Evolutionary conservation across 2,329 filamentous ascomycete species (phyloP).

Genomic region (Pleomassaria siparia): DNA sequence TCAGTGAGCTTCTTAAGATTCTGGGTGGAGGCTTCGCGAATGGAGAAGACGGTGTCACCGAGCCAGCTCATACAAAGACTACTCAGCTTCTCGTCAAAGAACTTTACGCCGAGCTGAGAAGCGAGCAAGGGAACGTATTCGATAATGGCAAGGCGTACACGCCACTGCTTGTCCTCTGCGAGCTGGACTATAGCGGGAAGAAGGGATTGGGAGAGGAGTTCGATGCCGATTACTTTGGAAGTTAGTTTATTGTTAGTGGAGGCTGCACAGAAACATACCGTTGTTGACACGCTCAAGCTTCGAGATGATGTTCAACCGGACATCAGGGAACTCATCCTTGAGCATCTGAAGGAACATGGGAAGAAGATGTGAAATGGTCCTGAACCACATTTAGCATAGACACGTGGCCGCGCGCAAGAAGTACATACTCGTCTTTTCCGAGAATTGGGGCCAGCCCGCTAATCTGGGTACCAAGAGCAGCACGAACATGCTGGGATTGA

Average conservation of each 20-base stretch:
- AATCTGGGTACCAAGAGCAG: conserved; percentile 93
- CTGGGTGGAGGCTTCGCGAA: conserved; percentile 93
- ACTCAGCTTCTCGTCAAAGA: conserved; percentile 97
- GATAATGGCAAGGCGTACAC: conserved; percentile 95
- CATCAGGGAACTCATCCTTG: conserved; percentile 98
- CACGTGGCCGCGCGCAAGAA: conserved; percentile 24
- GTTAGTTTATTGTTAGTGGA: not conserved
- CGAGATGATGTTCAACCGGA: conserved; percentile 98
- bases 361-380: conserved; percentile 92
- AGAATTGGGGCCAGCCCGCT: conserved; percentile 95
- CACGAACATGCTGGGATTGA: conserved; percentile 93
- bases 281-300: conserved; percentile 98
- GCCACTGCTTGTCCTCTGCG: conserved; percentile 99
- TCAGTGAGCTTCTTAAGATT: conserved; percentile 98
- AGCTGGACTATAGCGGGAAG: conserved; percentile 96
- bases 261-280: conserved; percentile 56
- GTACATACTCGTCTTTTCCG: conserved; percentile 88
- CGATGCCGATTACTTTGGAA: conserved; percentile 85
- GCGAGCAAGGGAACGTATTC: conserved; percentile 98
- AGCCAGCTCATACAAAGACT: conserved; percentile 98
- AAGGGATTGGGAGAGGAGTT: conserved; percentile 91
- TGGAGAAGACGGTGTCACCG: conserved; percentile 97
- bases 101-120: conserved; percentile 91
- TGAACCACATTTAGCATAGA: conserved; percentile 43
- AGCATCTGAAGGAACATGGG: conserved; percentile 99